Evolutionary conservation across 768 basidiomycete species (phyloP).

Genomic region (Boletus rubescentipes): DNA sequence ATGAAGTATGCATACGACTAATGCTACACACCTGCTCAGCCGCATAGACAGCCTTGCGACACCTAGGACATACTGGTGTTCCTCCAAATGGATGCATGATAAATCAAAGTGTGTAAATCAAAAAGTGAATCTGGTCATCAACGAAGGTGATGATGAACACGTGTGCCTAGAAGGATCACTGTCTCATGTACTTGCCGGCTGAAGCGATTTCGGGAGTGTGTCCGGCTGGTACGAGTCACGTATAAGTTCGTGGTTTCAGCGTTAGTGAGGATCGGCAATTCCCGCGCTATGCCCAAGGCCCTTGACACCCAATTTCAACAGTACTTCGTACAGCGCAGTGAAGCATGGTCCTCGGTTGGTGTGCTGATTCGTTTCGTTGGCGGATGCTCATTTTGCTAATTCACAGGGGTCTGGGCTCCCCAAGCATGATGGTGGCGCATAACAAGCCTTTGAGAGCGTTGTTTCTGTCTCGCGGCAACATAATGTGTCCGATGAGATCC

Average conservation of each 20-base stretch:
- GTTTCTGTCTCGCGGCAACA: too few species aligned
- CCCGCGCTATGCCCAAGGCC: neutral
- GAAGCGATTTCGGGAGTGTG: neutral
- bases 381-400: neutral
- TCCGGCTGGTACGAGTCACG: neutral
- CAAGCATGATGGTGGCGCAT: conserved; percentile 5
- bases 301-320: neutral
- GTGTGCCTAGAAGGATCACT: neutral
- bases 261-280: conserved; percentile 14
- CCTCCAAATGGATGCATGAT: conserved; percentile 74
- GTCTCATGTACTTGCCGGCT: conserved; percentile 11
- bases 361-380: neutral
- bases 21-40: conserved; percentile 70
- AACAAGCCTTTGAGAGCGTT: too few species aligned
- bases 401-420: neutral
- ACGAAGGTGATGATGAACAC: conserved; percentile 3
- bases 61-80: conserved; percentile 70
- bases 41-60: conserved; percentile 76
- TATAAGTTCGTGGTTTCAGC: neutral
- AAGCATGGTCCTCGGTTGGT: neutral
- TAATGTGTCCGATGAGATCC: too few species aligned
- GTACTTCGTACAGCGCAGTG: neutral
- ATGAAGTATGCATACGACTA: neutral
- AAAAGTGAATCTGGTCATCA: conserved; percentile 1
- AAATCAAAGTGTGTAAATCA: neutral